Conservation (phyloP, 1,139 yeast genomes). For the Zygoascus hellenicus region DNA sequence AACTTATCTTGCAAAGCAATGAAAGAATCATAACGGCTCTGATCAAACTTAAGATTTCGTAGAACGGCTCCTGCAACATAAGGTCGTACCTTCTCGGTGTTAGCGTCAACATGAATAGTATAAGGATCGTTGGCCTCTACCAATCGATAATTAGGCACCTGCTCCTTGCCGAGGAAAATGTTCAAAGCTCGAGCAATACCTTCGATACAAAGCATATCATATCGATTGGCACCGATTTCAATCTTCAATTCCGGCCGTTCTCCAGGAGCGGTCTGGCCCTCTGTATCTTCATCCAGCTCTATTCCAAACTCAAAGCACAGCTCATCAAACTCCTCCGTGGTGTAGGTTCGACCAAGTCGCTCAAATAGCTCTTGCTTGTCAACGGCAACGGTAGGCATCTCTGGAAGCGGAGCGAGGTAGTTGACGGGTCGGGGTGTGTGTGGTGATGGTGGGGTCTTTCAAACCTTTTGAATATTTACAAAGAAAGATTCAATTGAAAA, state of each 20-base stretch:
- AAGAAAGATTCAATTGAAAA: too few relatives aligned
- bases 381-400: conserved; percentile 94
- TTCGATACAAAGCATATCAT: conserved; percentile 95
- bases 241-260: conserved; percentile 96
- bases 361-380: conserved; percentile 88
- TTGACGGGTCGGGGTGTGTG: background rate
- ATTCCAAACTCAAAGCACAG: conserved; percentile 96
- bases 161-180: conserved; percentile 69
- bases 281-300: conserved; percentile 91
- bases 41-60: conserved; percentile 74
- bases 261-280: conserved; percentile 39
- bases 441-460: background rate
- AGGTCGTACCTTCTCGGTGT: conserved; percentile 73
- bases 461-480: background rate
- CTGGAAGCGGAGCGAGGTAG: background rate
- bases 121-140: conserved; percentile 44
- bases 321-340: conserved; percentile 93
- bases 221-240: conserved; percentile 96
- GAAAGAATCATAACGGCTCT: conserved; percentile 86
- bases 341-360: conserved; percentile 70
- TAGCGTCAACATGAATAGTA: conserved; percentile 65
- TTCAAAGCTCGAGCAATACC: conserved; percentile 95
- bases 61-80: conserved; percentile 92
- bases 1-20: conserved; percentile 94
- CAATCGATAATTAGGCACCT: conserved; percentile 62